Evolutionary conservation across 2,329 filamentous ascomycete genomes (phyloP).

Genomic region (Hypoxylon sp.): DNA sequence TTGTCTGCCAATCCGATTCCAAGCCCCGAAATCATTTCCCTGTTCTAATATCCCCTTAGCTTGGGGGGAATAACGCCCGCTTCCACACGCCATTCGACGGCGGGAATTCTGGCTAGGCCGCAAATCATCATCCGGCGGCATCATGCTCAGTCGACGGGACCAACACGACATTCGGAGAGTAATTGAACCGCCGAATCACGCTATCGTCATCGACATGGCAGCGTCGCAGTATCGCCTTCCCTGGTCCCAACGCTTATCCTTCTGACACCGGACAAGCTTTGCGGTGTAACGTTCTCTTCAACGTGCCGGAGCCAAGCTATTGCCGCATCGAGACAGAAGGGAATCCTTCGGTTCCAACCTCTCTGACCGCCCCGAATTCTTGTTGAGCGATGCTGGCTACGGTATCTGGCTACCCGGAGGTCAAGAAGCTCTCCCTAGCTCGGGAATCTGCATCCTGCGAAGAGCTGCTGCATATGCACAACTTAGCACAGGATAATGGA

Average conservation of each 20-base stretch:
- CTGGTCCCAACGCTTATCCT: conserved; percentile 20
- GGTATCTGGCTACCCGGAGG: background rate
- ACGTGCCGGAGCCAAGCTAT: background rate
- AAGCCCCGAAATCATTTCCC: conserved; percentile 25
- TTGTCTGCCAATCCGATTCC: conserved; percentile 28
- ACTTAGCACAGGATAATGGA: conserved; percentile 33
- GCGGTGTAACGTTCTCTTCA: conserved; percentile 22
- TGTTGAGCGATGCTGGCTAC: background rate
- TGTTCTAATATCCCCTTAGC: conserved; percentile 10
- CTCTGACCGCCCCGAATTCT: conserved; percentile 12
- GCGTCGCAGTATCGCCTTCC: conserved; percentile 5
- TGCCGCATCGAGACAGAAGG: background rate
- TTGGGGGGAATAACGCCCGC: conserved; percentile 10
- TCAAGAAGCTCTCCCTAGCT: conserved; percentile 5
- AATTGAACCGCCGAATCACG: conserved; percentile 31
- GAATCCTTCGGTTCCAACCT: conserved; percentile 1
- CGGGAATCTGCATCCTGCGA: conserved; percentile 29
- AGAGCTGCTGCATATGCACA: conserved; percentile 29
- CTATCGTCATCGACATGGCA: conserved; percentile 7
- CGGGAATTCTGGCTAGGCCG: conserved; percentile 4
- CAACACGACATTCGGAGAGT: conserved; percentile 26
- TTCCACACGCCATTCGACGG: conserved; percentile 24
- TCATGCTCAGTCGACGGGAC: conserved; percentile 16
- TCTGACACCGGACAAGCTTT: conserved; percentile 14
- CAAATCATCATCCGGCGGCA: too few species aligned